These are phyloP conservation scores for Populus tremula DNA, from an alignment of 345 rosid genomes.

Conservation along the genomic window DNA sequence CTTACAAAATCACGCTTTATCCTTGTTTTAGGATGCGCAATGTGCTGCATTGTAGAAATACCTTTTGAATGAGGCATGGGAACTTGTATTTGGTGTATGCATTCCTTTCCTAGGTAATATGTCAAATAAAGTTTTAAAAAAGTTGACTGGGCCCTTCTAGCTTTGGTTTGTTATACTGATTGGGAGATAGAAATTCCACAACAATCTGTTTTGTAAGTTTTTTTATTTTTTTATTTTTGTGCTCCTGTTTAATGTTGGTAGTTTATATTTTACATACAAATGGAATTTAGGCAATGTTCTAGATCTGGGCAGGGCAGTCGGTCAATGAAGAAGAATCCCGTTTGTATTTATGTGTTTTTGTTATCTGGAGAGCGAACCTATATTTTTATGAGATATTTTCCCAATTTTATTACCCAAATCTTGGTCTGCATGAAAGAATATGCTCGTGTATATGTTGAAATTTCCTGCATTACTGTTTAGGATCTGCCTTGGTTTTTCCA, in stretches of 20 bases:
- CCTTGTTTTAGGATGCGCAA: constrained; percentile 7
- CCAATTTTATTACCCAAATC: not conserved
- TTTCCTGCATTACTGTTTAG: not conserved
- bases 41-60: not conserved
- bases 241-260: not conserved
- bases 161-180: not conserved
- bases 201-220: not conserved
- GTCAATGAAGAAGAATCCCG: not conserved
- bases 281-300: not conserved
- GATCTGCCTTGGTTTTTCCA: not conserved
- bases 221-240: not conserved
- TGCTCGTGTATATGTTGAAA: not conserved
- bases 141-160: not conserved
- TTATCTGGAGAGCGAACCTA: not conserved
- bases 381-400: not conserved
- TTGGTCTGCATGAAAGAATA: not conserved
- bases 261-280: not conserved
- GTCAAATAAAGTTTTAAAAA: not conserved
- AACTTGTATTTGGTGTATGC: not conserved
- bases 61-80: constrained; percentile 4
- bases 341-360: not conserved
- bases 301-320: not conserved
- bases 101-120: not conserved
- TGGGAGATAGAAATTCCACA: not conserved
- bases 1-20: constrained; percentile 19